Base-by-base conservation (phyloP, 306 rosid genomes). In the Begonia fuchsioides region DNA sequence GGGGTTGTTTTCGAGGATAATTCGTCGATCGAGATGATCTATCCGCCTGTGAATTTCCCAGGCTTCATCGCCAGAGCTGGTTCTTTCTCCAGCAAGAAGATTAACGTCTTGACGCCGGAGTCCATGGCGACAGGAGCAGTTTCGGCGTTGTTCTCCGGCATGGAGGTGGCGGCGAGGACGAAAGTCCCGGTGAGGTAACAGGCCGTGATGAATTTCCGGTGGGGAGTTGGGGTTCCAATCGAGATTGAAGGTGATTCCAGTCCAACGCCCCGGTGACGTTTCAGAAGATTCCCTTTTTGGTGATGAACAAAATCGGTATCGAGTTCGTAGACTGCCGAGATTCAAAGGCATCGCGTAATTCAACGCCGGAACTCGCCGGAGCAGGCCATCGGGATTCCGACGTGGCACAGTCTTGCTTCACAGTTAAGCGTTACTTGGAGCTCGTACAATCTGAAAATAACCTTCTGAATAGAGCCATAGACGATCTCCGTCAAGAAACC, bases 191-290 rank as follows among this genome's bases (percentile, higher is more conserved):
- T 90, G 35, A 45, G 45, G 54, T 64, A 70, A 0, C 70, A 66
- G 6, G 85, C 77, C 2, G 84, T 63, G 45, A 70, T 90, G 57
- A 81, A 61, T 16, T 73, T 76, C 51, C 69, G 94, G 39, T 90
- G 97, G 95, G 97, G 92, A 0, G 77, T 84, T 45, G 72, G 82
- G 81, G 73, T 79, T 56, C 92, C 95, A 44, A 65, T 80, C 15
- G 92, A 77, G 59, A 1, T 58, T 44, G 74, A 67, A 67, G 61
- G 48, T 43, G 13, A 47, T 0, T 52, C 20, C 13, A 60, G 46
- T 52, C 51, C 57, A 8, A 49, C 72, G 63, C 52, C 63, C 9
- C 76, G 73, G 19, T 81, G 38, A 64, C 77, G 45, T 68, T 76
- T 17, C 78, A 58, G 57, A 73, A 71, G 53, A 68, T 77, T 52